These are phyloP conservation scores for Aspergillus wentii DNA, from an alignment of 495 filamentous ascomycete species.

Conservation along the genomic window DNA sequence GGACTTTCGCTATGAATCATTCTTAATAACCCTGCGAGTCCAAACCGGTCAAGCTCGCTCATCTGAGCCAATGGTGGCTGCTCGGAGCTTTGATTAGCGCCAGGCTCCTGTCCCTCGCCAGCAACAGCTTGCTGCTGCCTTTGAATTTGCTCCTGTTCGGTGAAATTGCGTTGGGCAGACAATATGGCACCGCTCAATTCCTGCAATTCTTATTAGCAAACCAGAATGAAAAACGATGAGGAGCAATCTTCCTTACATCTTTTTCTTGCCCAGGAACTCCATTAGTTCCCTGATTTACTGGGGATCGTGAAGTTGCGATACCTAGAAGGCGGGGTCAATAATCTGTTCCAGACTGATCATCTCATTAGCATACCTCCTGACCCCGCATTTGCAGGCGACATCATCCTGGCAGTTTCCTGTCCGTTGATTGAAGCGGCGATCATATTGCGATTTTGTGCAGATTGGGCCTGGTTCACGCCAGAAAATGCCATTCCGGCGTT, in stretches of 20 bases:
- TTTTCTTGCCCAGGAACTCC: slow-evolving; percentile 39
- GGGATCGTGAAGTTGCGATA: slow-evolving; percentile 38
- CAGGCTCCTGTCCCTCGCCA: slow-evolving; percentile 33
- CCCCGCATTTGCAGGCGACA: slow-evolving; percentile 21
- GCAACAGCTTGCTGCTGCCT: slow-evolving; percentile 34
- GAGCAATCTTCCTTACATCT: slow-evolving; percentile 30
- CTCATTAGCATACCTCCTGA: slow-evolving; percentile 11
- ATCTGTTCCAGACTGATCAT: neutral
- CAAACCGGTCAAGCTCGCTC: slow-evolving; percentile 75
- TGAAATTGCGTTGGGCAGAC: slow-evolving; percentile 29
- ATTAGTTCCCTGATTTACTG: slow-evolving; percentile 35
- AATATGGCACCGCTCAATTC: slow-evolving; percentile 30
- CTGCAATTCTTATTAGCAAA: slow-evolving; percentile 9
- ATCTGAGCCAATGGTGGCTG: slow-evolving; percentile 66
- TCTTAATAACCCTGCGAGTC: slow-evolving; percentile 70
- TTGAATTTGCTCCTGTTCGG: slow-evolving; percentile 33
- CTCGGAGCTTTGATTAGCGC: slow-evolving; percentile 34
- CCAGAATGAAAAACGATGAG: slow-evolving; percentile 9
- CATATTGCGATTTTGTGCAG: slow-evolving; percentile 23
- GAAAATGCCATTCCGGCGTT: slow-evolving; percentile 42
- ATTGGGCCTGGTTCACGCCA: slow-evolving; percentile 20
- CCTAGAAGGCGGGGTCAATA: slow-evolving; percentile 21
- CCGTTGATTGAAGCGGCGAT: slow-evolving; percentile 23
- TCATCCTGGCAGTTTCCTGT: slow-evolving; percentile 24
- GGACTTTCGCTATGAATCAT: slow-evolving; percentile 75